Base-by-base conservation (phyloP, 2,329 filamentous ascomycete species). In the Penicillium sp. region DNA sequence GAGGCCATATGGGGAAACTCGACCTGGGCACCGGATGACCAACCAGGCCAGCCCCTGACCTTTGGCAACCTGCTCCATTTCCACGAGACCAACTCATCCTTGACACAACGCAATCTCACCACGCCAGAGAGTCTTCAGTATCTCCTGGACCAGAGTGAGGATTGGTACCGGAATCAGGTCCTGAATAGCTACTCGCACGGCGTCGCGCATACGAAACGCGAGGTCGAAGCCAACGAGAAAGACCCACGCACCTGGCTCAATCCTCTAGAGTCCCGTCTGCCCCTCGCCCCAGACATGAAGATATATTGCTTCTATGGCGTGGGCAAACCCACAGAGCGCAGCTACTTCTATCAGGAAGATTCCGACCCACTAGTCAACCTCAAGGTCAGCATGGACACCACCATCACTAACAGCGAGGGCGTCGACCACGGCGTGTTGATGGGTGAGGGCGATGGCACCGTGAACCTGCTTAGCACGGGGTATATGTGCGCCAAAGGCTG, bases 401-500 rank as follows among this genome's bases (percentile, higher is more conserved):
- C 74, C 11, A 75, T 78, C 34, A 80, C 75, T 2, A 73, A 74
- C 26, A 74, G 73, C 20, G 73, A 76, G 20, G 64, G 69, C 18
- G 74, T 83, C 5, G 92, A 99, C 70, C 94, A 89, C 62, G 94
- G 94, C 24, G 91, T 99, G n/a, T 82, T 96, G 34, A 88, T 97
- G 81, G 93, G 93, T 37, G 94, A 97, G 73, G 94, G 94, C 4
- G 94, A 99, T 66, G 94, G 94, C 1, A 99, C 94, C 0, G 94
- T 99, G 40, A 96, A 92, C 62, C 75, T 99, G n/a, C 77, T 99
- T 11, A 95, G 89, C 65, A 85, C 86, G 1, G 94, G 93, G 2
- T 99, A 97, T 72, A 97, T 99, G 94, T 99, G 94, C 73, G 89
- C 91, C 65, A 91, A 88, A 66, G 94, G 94, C 3, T 99, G 94